Conservation (phyloP, 352 stramenopile species). For the Phytophthora macrochlamydospora region DNA sequence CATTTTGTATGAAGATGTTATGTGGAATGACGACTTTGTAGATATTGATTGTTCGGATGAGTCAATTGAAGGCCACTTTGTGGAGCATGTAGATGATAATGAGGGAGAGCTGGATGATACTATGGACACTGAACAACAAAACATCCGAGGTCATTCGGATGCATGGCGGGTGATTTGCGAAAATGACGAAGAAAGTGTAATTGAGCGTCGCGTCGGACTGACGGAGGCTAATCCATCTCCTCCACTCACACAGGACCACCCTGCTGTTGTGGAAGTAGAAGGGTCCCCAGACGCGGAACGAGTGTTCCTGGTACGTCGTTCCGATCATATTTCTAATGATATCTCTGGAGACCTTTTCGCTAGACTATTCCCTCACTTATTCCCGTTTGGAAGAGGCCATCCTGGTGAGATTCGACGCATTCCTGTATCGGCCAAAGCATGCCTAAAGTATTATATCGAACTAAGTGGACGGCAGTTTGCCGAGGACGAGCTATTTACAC, state of each 20-base stretch:
- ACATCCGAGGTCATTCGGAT: neutral
- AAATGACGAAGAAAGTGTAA: neutral
- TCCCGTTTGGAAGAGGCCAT: conserved; percentile 11
- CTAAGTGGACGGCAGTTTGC: conserved; percentile 16
- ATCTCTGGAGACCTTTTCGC: neutral
- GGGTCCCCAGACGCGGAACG: neutral
- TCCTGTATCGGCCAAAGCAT: conserved; percentile 10
- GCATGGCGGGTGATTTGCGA: neutral
- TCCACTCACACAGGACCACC: neutral
- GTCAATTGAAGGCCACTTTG: neutral
- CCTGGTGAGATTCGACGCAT: conserved; percentile 5
- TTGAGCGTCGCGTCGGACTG: neutral
- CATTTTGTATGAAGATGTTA: neutral
- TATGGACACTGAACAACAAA: conserved; percentile 1
- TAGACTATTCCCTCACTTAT: conserved; percentile 3
- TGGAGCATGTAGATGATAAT: neutral
- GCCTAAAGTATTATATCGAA: conserved; percentile 12
- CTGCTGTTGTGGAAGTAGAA: neutral
- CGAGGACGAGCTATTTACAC: conserved; percentile 16
- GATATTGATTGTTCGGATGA: neutral
- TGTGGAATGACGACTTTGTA: neutral
- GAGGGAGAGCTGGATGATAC: neutral
- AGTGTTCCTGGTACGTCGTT: neutral
- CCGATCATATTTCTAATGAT: neutral
- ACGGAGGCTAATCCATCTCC: neutral